Base-by-base conservation (phyloP, 768 basidiomycete genomes). In the Termitomyces sp. region DNA sequence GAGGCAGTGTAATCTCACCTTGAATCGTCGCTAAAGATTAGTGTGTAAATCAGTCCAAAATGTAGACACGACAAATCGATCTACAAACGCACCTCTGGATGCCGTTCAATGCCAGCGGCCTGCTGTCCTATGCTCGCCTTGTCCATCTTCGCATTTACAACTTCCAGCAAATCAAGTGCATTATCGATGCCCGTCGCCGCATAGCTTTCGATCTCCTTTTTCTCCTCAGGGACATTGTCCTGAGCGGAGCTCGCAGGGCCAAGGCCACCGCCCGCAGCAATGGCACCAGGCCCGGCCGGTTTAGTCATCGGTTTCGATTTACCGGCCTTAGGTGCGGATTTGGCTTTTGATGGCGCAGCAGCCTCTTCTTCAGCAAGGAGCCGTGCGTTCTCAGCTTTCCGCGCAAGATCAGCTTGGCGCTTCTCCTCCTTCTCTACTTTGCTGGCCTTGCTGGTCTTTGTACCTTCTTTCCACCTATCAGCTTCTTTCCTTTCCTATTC, bases 71-170 rank as follows among this genome's bases (percentile, higher is more conserved):
- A 45, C 51, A 42, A 14, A 16, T 49, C 13, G 7, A 13, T 43
- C 3, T 43, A 36, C 18, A 10, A 24, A 46, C 81, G 49, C 65
- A 93, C 92, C 85, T 97, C 94, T 53, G 94, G 94, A 79, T 97
- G 94, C 55, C 80, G 81, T 75, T 97, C 94, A 36, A 97, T 81
- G 40, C 82, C 80, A 53, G 92, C 92, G 14, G 94, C 94, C 70
- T 90, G 88, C 58, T 86, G 83, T 0, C 94, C 94, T 35, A 95
- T 77, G 63, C 90, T 92, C 1, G 92, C 91, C 74, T 96, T 96
- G 71, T 96, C 94, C 82, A 84, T 87, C 80, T 93, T 94, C 3
- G 91, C 90, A 48, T 85, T 95, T 28, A 96, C 92, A 4, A 94
- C 81, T 58, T 92, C 90, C 60, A 97, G 70, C 55, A 96, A 78